phyloP scores from a whole-genome alignment of 1,284 basidiomycete genomes.

The Spongispora temasekensis region DNA sequence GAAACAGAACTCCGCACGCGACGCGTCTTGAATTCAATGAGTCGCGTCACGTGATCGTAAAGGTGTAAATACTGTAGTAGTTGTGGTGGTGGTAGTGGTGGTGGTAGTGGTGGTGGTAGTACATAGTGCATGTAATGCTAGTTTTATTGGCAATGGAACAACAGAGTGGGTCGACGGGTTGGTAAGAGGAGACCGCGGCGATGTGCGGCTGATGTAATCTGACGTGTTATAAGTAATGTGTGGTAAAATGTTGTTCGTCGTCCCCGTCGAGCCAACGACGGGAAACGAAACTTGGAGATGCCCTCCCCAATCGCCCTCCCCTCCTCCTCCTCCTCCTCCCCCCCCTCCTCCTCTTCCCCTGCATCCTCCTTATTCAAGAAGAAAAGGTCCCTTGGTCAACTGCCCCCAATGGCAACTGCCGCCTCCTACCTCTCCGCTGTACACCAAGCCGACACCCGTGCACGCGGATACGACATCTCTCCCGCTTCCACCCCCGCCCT shows the following conservation, averaged over 20 bases:
- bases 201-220: background rate
- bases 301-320: constrained; percentile 54
- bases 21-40: constrained; percentile 26
- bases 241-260: constrained; percentile 8
- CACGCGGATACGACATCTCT: constrained; percentile 41
- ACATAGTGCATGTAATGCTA: no score
- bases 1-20: constrained; percentile 11
- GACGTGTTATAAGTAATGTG: constrained; percentile 26
- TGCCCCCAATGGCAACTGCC: constrained; percentile 54
- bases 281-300: constrained; percentile 33
- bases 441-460: constrained; percentile 66
- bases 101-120: no score
- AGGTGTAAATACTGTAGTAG: no score
- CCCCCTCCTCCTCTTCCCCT: constrained; percentile 56
- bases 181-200: no score
- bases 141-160: no score
- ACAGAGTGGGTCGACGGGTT: no score
- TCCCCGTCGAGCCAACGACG: constrained; percentile 8
- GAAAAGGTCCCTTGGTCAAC: constrained; percentile 50
- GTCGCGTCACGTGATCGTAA: constrained; percentile 12
- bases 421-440: constrained; percentile 73
- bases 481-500: constrained; percentile 58
- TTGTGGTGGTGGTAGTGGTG: no score
- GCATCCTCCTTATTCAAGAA: constrained; percentile 62
- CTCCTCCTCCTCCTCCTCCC: constrained; percentile 43